Base-by-base conservation (phyloP, 2,329 filamentous ascomycete genomes). In the Fusarium scirpi region DNA sequence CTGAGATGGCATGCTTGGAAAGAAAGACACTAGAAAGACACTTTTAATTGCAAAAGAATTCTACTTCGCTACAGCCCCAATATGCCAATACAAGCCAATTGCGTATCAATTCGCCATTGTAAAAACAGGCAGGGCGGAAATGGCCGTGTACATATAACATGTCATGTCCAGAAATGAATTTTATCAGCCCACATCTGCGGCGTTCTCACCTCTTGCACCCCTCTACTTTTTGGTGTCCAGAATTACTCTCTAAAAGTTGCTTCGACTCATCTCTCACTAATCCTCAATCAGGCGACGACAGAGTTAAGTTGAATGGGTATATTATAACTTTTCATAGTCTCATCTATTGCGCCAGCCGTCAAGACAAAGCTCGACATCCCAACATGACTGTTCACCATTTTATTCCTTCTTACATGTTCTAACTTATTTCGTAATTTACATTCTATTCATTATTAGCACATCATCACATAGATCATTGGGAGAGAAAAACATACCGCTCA, bases 401-500 rank as follows among this genome's bases (percentile, higher is more conserved):
- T 43, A 53, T 52, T 51, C 38, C 41, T 29, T 58, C 49, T 60
- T 13, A 56, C 40, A 29, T 56, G 27, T 45, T 56, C 25, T 52
- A 52, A 12, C 57, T 34, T 62, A n/a, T 51, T 22, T 29, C n/a
- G 29, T 48, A 41, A 24, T 58, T 74, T 76, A 76, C 74, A 76
- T 76, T 67, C 74, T 76, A 7, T 27, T 34, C 32, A 63, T 10
- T 7, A 41, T 76, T 60, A 76, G 74, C 27, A 22, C 16, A 41
- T 0, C 2, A 4, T 8, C 13, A 10, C 3, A 9, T 11, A 16
- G 3, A 20, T 18, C 18, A 8, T 4, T 2, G n/a, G 4, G 7
- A 25, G 9, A 22, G 4, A 12, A 3, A 7, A 48, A 74, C 75
- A 45, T 76, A 80, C 79, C 80, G 77, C 66, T 95, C 90, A 49